A percentile compares a stretch with the other conserved stretches of the same genome.
Evolutionary conservation across 2,329 filamentous ascomycete genomes (phyloP).

Genomic region (Fusarium bulbicola): DNA sequence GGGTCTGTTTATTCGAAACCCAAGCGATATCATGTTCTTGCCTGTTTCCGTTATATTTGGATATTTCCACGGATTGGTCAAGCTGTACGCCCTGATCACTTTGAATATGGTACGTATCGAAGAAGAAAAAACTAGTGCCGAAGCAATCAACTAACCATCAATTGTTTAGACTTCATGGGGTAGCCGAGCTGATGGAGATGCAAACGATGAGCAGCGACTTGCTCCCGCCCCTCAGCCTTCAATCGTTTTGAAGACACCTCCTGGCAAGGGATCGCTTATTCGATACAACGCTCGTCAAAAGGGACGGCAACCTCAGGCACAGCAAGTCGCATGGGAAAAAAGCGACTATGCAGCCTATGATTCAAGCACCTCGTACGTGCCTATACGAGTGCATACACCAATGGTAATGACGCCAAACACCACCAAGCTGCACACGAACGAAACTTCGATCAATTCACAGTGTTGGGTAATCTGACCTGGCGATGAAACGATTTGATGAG

Average conservation of each 20-base stretch:
- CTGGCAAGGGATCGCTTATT: constrained; percentile 54
- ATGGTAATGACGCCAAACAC: constrained; percentile 35
- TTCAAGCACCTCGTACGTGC: constrained; percentile 49
- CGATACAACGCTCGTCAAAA: constrained; percentile 57
- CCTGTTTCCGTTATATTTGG: constrained; percentile 91
- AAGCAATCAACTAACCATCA: constrained; percentile 16
- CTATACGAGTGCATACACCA: constrained; percentile 42
- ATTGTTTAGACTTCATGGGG: constrained; percentile 86
- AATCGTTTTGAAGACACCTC: constrained; percentile 55
- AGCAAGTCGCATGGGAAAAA: constrained; percentile 45
- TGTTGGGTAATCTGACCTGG: constrained; percentile 37
- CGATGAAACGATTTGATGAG: constrained; percentile 42
- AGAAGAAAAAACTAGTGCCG: not conserved
- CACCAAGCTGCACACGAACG: constrained; percentile 35
- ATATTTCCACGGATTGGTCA: constrained; percentile 92
- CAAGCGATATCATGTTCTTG: constrained; percentile 80
- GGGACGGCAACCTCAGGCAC: constrained; percentile 45
- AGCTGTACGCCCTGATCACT: constrained; percentile 86
- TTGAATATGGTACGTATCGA: constrained; percentile 77
- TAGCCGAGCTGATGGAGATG: constrained; percentile 89
- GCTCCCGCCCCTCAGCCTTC: constrained; percentile 56
- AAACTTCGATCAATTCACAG: constrained; percentile 32
- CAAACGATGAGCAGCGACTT: constrained; percentile 79
- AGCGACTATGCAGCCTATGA: constrained; percentile 47
- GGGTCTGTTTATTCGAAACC: constrained; percentile 85